Conservation (phyloP, 2,329 filamentous ascomycete species). For the Polychaeton citri region DNA sequence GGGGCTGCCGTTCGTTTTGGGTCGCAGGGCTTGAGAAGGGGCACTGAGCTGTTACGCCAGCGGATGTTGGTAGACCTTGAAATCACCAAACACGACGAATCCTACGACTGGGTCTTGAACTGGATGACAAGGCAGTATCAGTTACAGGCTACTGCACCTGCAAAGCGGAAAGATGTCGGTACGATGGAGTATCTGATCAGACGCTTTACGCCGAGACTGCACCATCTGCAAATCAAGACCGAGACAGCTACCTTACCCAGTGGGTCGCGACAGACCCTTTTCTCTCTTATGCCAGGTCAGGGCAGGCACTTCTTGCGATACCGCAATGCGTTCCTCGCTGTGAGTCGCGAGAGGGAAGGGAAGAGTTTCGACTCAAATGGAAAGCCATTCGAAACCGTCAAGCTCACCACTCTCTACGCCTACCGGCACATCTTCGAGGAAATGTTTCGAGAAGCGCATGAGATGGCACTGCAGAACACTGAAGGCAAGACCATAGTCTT, state of each 20-base stretch:
- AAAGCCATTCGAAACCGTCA: slow-evolving; percentile 87
- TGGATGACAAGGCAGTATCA: slow-evolving; percentile 63
- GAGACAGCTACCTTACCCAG: slow-evolving; percentile 48
- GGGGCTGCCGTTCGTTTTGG: slow-evolving; percentile 71
- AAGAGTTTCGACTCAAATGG: slow-evolving; percentile 71
- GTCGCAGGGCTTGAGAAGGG: slow-evolving; percentile 60
- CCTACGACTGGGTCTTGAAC: slow-evolving; percentile 85
- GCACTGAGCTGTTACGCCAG: slow-evolving; percentile 61
- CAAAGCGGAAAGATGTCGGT: slow-evolving; percentile 18
- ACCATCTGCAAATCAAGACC: slow-evolving; percentile 53
- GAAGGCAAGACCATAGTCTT: slow-evolving; percentile 93
- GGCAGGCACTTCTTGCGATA: slow-evolving; percentile 81
- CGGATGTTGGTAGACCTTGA: slow-evolving; percentile 91
- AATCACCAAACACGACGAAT: slow-evolving; percentile 84
- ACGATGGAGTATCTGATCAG: slow-evolving; percentile 41
- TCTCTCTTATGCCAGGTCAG: slow-evolving; percentile 81
- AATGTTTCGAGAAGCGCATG: slow-evolving; percentile 76
- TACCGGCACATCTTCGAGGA: slow-evolving; percentile 82
- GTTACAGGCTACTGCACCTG: slow-evolving; percentile 25
- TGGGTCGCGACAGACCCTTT: slow-evolving; percentile 62
- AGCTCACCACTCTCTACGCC: slow-evolving; percentile 79
- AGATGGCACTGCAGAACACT: slow-evolving; percentile 61
- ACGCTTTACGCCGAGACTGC: slow-evolving; percentile 45
- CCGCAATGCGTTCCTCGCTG: slow-evolving; percentile 72
- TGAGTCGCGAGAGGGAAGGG: slow-evolving; percentile 69